These are phyloP conservation scores for Zopfia rhizophila DNA, from an alignment of 2,329 filamentous ascomycete genomes.

Conservation along the genomic window DNA sequence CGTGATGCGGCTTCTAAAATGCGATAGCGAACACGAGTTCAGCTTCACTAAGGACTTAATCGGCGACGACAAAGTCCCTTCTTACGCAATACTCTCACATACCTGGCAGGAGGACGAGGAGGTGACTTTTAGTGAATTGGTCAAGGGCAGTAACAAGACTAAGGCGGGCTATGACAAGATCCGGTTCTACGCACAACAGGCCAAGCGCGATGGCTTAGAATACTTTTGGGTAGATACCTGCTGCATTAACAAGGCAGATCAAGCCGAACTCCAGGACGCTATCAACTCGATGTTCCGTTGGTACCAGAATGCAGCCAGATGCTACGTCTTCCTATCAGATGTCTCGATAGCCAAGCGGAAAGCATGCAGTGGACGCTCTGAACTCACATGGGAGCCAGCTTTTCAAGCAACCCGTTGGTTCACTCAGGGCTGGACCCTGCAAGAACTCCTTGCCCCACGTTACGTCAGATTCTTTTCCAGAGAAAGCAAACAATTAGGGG, in stretches of 20 bases:
- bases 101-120: conserved; percentile 15
- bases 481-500: conserved; percentile 10
- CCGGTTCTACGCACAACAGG: no score
- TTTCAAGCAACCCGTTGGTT: no score
- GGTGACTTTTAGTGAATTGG: conserved; percentile 13
- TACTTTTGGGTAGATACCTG: conserved; percentile 18
- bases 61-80: no score
- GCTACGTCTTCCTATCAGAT: conserved; percentile 5
- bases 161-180: conserved; percentile 16
- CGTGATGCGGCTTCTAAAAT: no score
- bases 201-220: background rate
- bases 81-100: conserved; percentile 24
- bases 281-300: no score
- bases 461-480: no score
- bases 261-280: background rate
- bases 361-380: conserved; percentile 1
- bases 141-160: conserved; percentile 1
- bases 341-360: conserved; percentile 3
- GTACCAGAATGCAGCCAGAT: conserved; percentile 9
- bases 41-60: no score
- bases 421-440: no score
- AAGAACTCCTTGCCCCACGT: no score
- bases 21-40: no score
- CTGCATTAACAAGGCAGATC: conserved; percentile 4
- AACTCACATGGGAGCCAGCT: conserved; percentile 1